Evolutionary conservation across 2,329 filamentous ascomycete species (phyloP).

Genomic region (Ophiostoma novo-ulmi): DNA sequence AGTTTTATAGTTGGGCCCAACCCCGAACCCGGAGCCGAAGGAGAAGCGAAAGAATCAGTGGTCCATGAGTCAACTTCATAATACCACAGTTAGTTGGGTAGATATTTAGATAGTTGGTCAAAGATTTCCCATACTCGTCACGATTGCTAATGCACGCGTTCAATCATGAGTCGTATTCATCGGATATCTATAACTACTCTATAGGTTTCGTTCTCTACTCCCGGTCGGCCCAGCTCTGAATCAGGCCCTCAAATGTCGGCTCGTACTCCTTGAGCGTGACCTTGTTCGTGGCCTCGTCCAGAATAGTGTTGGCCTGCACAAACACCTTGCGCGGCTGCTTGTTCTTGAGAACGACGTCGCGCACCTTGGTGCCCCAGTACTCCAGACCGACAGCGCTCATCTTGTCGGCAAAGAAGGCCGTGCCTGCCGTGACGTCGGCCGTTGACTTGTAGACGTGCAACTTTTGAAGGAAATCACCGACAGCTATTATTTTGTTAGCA

Average conservation of each 20-base stretch:
- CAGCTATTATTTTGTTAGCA: constrained; percentile 45
- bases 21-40: no score
- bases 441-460: constrained; percentile 90
- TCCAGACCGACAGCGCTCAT: constrained; percentile 77
- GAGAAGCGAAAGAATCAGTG: no score
- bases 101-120: no score
- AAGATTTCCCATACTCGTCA: no score
- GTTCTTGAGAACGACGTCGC: constrained; percentile 68
- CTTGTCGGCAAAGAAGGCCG: constrained; percentile 65
- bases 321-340: constrained; percentile 87
- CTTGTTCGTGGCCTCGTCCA: constrained; percentile 62
- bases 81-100: no score
- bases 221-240: constrained; percentile 72
- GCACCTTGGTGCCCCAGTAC: constrained; percentile 77
- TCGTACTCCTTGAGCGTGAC: constrained; percentile 83
- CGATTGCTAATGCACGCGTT: no score
- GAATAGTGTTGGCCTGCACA: constrained; percentile 83
- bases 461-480: constrained; percentile 83
- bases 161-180: background rate
- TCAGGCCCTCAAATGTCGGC: constrained; percentile 70
- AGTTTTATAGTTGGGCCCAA: no score
- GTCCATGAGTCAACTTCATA: no score
- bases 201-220: constrained; percentile 28
- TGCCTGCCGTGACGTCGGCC: constrained; percentile 74
- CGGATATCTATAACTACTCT: background rate